Evolutionary conservation across 2,329 filamentous ascomycete genomes (phyloP), one percentile per base, ranked within the genome.

Genomic region (Chrysoporthe austroafricana): DNA sequence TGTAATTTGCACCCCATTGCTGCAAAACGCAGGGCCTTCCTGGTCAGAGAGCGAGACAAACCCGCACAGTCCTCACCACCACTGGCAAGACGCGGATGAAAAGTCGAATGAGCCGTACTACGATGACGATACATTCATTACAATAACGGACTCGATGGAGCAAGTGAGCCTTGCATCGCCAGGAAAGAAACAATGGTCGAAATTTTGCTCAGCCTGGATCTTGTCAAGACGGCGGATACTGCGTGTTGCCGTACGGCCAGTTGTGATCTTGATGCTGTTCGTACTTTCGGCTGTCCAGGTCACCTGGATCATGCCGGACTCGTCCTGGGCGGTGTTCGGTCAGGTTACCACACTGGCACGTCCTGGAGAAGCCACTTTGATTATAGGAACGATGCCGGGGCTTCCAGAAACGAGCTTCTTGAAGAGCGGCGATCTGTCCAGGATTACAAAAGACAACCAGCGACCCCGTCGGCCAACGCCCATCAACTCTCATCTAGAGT

Each of bases 351-450:
- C 42, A 44, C 58, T 32, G 21, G 21, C 26, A 32, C 58, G 11
- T 18, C 42, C 58, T 18, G 42, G 34, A 44, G 14, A 26, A 26
- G 26, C 13, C 21, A 46, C 11, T 14, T 9, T 46, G 3, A 16
- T 34, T 26, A 26, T 26, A 46, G 39, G 34, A n/a, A 18, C 58
- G 42, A 16, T 32, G 16, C 14, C 58, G 7, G 58, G 32, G n/a
- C 42, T n/a, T 44, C 42, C 14, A 18, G 42, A 16, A 32, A 61
- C 42, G 32, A 61, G 16, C 39, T 61, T 61, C 26, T 6, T 61
- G 13, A 61, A 61, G 58, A 32, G 26, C 39, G 21, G 58, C 42
- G 39, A 61, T 61, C 58, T 61, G 21, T 61, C 58, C 9, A 61
- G 13, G 13, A 44, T 61, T 16, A 32, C 42, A 9, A 61, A n/a